Base-by-base conservation (phyloP, 2,329 filamentous ascomycete species). In the Scleromitrula shiraiana region DNA sequence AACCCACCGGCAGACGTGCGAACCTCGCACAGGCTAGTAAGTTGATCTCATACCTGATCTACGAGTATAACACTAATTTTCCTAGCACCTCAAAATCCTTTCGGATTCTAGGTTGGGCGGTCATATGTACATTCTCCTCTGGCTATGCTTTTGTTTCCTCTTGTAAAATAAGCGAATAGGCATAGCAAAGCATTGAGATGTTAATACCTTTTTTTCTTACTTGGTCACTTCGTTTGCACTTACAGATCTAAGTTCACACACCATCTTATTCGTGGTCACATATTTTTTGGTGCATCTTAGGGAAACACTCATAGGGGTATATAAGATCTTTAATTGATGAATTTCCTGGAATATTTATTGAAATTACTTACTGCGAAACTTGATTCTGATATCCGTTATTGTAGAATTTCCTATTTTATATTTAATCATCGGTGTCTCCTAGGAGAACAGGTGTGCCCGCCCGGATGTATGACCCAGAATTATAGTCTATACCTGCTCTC, bases 11-110 rank as follows among this genome's bases (percentile, higher is more conserved):
- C 55, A 75, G 85, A 60, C 82, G 86, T 71, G 93, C 93, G 49
- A 96, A 97, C 66, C 75, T 98, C 57, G 77, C 86, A 44, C 87
- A 94, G 80, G 93, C 93, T 62, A 98, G 91, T 97, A 83, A 85
- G 91, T 38, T 50, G 40, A 38, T 39, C 32, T 30, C 26, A 9
- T 49, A n/a, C 23, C 32, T 10, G 20, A 10, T 23, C 12, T 24
- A 35, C 29, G 39, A 36, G 35, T 50, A 29, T 26, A 38, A 19
- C 54, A 42, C 56, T 55, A 49, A 58, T 49, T n/a, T 3, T 50
- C 42, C 35, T 57, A 85, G 81, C 82, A 50, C 80, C 82, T 42
- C 74, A 81, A 59, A 85, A 85, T 63, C 82, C 82, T 2, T 85
- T 85, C 65, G 82, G 82, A 33, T 85, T 85, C 58, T 84, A 74